phyloP scores from a whole-genome alignment of 305 asterid genomes.

The Fraxinus platypoda region DNA sequence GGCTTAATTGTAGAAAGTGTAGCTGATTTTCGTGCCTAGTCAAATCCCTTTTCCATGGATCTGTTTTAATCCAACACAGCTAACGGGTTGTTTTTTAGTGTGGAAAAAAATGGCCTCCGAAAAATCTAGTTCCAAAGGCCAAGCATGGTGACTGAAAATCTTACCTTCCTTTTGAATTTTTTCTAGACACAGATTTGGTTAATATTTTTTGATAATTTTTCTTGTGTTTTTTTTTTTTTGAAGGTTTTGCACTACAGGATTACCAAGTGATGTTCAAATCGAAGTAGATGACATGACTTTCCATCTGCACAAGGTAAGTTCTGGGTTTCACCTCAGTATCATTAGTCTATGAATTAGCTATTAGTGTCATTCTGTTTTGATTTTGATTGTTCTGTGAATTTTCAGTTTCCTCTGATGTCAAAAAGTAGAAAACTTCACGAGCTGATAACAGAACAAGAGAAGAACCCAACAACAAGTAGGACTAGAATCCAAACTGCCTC shows the following conservation, averaged over 20 bases:
- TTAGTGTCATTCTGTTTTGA: neutral
- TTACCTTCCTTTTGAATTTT: neutral
- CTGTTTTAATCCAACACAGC: slow-evolving; percentile 26
- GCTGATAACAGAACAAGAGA: slow-evolving; percentile 70
- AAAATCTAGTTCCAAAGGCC: slow-evolving; percentile 72
- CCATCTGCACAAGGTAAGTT: slow-evolving; percentile 83
- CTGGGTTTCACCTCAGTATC: neutral
- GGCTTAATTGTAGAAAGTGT: slow-evolving; percentile 28
- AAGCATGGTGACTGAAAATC: slow-evolving; percentile 63
- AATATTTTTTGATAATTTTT: neutral
- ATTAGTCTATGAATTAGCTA: neutral
- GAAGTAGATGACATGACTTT: slow-evolving; percentile 89
- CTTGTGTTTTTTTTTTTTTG: too few species aligned
- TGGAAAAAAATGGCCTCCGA: slow-evolving; percentile 50
- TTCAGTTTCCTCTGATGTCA: slow-evolving; percentile 90
- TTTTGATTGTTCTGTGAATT: neutral
- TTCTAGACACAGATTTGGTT: neutral
- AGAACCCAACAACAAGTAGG: slow-evolving; percentile 25
- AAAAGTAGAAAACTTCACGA: slow-evolving; percentile 85
- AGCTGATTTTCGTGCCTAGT: slow-evolving; percentile 23
- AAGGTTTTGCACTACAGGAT: slow-evolving; percentile 96
- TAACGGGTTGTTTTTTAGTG: neutral
- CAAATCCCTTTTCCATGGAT: slow-evolving; percentile 39
- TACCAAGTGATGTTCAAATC: slow-evolving; percentile 77
- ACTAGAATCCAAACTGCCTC: slow-evolving; percentile 39